phyloP scores from a whole-genome alignment of 495 filamentous ascomycete genomes.

The Daldinia vernicosa region DNA sequence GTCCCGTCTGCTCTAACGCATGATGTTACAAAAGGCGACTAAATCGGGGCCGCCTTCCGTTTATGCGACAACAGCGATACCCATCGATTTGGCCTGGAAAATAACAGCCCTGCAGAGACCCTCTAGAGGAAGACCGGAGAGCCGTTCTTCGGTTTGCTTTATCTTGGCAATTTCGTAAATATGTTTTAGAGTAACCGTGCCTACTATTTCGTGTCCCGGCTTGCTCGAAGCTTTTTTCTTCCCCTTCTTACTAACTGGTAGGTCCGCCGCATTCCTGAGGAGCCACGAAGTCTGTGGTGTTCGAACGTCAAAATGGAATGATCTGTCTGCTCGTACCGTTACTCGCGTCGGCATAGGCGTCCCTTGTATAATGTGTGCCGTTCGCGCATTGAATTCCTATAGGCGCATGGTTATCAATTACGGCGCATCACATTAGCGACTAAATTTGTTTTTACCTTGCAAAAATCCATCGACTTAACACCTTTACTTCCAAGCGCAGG shows the following conservation, averaged over 20 bases:
- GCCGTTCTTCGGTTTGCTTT: constrained; percentile 83
- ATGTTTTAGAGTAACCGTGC: constrained; percentile 90
- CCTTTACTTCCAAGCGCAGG: constrained; percentile 97
- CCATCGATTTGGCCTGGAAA: constrained; percentile 86
- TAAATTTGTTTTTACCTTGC: constrained; percentile 73
- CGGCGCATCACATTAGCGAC: not conserved
- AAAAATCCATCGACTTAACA: constrained; percentile 99
- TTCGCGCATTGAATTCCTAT: constrained; percentile 98
- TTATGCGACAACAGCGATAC: constrained; percentile 80
- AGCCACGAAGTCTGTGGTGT: constrained; percentile 92
- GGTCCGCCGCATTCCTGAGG: constrained; percentile 82
- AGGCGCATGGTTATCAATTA: constrained; percentile 11
- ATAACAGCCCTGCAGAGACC: constrained; percentile 87
- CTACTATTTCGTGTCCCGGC: constrained; percentile 80
- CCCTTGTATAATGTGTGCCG: constrained; percentile 81
- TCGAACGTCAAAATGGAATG: constrained; percentile 91
- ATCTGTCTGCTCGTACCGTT: constrained; percentile 90
- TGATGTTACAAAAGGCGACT: not conserved
- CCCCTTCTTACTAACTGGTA: constrained; percentile 74
- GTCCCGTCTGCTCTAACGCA: constrained; percentile 22
- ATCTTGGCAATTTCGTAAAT: constrained; percentile 98
- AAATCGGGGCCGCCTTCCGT: not conserved
- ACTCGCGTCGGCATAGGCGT: constrained; percentile 90
- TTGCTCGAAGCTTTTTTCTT: constrained; percentile 80
- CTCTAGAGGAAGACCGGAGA: constrained; percentile 81